These are phyloP conservation scores for Inonotus hispidus DNA, from an alignment of 1,284 basidiomycete species.

Conservation along the genomic window DNA sequence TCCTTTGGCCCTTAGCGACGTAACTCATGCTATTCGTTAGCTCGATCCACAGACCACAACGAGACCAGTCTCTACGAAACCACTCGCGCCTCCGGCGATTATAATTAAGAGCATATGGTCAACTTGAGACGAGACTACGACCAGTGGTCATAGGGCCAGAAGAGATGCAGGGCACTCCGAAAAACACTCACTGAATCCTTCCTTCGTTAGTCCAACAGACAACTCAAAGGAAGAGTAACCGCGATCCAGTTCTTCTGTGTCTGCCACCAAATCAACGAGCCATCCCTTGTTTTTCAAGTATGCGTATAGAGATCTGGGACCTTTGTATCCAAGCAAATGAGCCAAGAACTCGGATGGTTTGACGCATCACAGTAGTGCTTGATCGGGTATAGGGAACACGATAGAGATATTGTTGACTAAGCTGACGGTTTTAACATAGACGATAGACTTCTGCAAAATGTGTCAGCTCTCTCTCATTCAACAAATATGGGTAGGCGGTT, in stretches of 20 bases:
- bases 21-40: no score
- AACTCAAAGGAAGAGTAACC: conserved; percentile 91
- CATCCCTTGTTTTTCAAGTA: conserved; percentile 92
- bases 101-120: no score
- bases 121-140: no score
- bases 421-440: conserved; percentile 88
- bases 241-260: conserved; percentile 67
- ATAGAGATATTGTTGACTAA: conserved; percentile 85
- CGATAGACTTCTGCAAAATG: conserved; percentile 53
- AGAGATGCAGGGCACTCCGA: no score
- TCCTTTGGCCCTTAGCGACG: no score
- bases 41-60: no score
- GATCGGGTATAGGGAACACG: conserved; percentile 86
- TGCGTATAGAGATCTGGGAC: conserved; percentile 87
- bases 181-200: conserved; percentile 71
- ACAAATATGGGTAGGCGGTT: background rate
- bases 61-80: no score
- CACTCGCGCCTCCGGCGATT: no score
- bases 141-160: no score
- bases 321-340: conserved; percentile 95
- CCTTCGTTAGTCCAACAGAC: conserved; percentile 74
- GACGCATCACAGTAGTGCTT: conserved; percentile 71
- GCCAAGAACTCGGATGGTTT: conserved; percentile 82
- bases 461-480: conserved; percentile 10
- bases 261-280: conserved; percentile 77